phyloP scores from a whole-genome alignment of 1,139 yeast species.

The Meyerozyma smithsonii region DNA sequence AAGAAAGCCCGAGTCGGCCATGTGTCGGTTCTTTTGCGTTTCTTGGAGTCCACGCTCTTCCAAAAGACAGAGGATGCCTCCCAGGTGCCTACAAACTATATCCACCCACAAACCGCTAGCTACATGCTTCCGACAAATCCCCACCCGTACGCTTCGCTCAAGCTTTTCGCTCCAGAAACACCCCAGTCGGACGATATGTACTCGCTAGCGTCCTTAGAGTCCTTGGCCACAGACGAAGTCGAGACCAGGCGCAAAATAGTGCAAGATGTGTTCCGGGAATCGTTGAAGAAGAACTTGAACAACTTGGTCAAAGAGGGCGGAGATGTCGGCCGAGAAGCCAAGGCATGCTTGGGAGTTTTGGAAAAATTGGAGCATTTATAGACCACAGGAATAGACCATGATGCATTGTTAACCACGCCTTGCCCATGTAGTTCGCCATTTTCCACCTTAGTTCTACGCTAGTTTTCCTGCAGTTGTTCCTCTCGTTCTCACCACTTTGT shows the following conservation, averaged over 20 bases:
- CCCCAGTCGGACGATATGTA: constrained; percentile 24
- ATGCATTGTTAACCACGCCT: too few relatives aligned
- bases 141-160: constrained; percentile 57
- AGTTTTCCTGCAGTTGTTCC: not conserved
- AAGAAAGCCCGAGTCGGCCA: constrained; percentile 39
- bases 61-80: constrained; percentile 5
- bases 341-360: constrained; percentile 22
- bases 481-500: not conserved
- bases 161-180: constrained; percentile 43
- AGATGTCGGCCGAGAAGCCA: constrained; percentile 61
- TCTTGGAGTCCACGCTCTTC: constrained; percentile 39
- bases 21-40: constrained; percentile 38
- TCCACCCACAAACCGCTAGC: constrained; percentile 44
- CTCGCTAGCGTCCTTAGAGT: constrained; percentile 27
- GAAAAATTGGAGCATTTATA: constrained; percentile 11
- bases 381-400: too few relatives aligned
- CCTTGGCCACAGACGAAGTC: constrained; percentile 49
- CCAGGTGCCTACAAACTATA: constrained; percentile 9
- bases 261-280: constrained; percentile 46
- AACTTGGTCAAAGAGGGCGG: constrained; percentile 67
- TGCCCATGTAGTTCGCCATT: too few relatives aligned
- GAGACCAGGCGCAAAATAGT: constrained; percentile 57
- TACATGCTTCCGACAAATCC: constrained; percentile 53
- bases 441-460: not conserved
- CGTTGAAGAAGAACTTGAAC: constrained; percentile 48